A percentile compares a stretch with the other conserved stretches of the same genome.
phyloP scores from a whole-genome alignment of 352 stramenopile genomes.

The Globisporangium carolinianum region DNA sequence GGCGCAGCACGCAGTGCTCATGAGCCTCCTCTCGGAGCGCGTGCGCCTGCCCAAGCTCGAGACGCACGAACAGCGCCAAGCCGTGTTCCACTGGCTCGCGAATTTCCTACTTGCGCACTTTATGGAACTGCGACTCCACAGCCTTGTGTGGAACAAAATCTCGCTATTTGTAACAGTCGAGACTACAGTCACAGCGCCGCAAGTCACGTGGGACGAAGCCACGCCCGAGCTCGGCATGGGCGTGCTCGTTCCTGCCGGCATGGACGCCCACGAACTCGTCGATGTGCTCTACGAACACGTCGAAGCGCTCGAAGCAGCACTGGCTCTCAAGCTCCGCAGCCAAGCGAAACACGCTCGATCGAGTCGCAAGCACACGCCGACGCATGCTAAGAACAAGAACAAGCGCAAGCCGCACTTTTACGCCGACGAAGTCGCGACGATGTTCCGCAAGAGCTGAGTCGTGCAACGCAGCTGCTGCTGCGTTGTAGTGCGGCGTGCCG shows the following conservation, averaged over 20 bases:
- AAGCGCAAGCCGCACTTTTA: slow-evolving; percentile 49
- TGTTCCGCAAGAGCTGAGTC: slow-evolving; percentile 37
- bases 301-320: slow-evolving; percentile 49
- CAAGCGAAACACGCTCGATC: slow-evolving; percentile 8
- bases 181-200: slow-evolving; percentile 16
- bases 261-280: slow-evolving; percentile 41
- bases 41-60: slow-evolving; percentile 56
- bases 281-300: slow-evolving; percentile 59
- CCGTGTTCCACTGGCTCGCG: slow-evolving; percentile 71
- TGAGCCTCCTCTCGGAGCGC: slow-evolving; percentile 46
- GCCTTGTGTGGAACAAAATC: slow-evolving; percentile 82
- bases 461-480: slow-evolving; percentile 12
- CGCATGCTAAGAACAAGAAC: neutral
- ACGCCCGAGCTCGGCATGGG: slow-evolving; percentile 58
- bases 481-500: neutral
- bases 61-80: slow-evolving; percentile 39
- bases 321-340: slow-evolving; percentile 24
- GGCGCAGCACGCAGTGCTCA: slow-evolving; percentile 54
- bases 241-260: slow-evolving; percentile 55
- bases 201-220: slow-evolving; percentile 48
- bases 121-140: slow-evolving; percentile 72
- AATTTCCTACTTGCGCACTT: slow-evolving; percentile 79
- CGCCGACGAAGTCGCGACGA: slow-evolving; percentile 34
- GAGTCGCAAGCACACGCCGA: neutral
- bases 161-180: slow-evolving; percentile 60